phyloP scores from a whole-genome alignment of 2,329 filamentous ascomycete genomes.

The Aspergillus pseudoglaucus region DNA sequence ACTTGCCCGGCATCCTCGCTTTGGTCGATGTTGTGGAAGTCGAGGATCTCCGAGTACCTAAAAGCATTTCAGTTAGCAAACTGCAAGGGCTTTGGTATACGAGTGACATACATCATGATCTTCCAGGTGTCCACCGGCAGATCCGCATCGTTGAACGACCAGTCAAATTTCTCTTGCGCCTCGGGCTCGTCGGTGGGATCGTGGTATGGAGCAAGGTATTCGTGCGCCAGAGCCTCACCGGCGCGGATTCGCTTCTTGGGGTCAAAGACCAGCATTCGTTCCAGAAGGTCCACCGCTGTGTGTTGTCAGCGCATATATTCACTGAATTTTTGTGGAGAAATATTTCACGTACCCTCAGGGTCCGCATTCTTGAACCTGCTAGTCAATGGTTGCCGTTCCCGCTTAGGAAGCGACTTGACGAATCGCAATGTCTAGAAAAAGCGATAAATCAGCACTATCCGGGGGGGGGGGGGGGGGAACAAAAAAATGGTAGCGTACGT shows the following conservation, averaged over 20 bases:
- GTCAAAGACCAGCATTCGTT: constrained; percentile 97
- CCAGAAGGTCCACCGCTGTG: constrained; percentile 81
- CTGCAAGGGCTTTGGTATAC: background rate
- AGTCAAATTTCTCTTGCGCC: constrained; percentile 96
- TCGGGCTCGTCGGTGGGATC: constrained; percentile 94
- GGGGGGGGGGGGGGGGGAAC: background rate
- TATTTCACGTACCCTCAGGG: constrained; percentile 57
- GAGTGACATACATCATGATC: constrained; percentile 85
- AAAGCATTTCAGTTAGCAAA: constrained; percentile 4
- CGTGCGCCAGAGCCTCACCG: constrained; percentile 75
- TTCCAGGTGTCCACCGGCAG: constrained; percentile 99
- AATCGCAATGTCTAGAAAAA: constrained; percentile 74
- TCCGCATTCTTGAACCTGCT: constrained; percentile 97
- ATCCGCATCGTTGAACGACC: constrained; percentile 98
- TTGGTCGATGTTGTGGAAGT: constrained; percentile 89
- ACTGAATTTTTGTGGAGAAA: background rate
- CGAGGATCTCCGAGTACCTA: constrained; percentile 97
- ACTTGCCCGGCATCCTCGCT: constrained; percentile 26
- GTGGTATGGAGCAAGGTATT: constrained; percentile 93
- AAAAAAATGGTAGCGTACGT: constrained; percentile 52
- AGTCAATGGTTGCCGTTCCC: constrained; percentile 76
- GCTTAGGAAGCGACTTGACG: constrained; percentile 92
- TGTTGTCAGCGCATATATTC: constrained; percentile 6
- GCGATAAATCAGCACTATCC: constrained; percentile 17
- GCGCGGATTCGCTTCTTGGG: constrained; percentile 93